phyloP scores from a whole-genome alignment of 306 rosid genomes.

The Citrullus mucosospermus region DNA sequence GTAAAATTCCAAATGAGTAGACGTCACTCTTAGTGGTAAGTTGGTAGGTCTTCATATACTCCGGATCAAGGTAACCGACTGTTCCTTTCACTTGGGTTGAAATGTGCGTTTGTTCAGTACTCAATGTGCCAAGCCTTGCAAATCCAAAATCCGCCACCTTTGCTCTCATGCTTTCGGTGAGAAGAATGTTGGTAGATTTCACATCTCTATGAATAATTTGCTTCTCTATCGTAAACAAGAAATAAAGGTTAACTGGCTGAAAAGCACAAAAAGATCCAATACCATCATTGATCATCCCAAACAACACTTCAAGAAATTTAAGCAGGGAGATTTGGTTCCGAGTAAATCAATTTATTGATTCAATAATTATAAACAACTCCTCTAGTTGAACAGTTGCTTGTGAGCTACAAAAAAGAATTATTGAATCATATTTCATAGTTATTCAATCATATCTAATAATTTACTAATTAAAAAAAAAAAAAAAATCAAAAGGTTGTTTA shows the following conservation, averaged over 20 bases:
- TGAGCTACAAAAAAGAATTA: background rate
- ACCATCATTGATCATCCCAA: background rate
- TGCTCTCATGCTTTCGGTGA: conserved; percentile 92
- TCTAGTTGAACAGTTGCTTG: background rate
- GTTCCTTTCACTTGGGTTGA: conserved; percentile 99
- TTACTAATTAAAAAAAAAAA: background rate
- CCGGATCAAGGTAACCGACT: conserved; percentile 97
- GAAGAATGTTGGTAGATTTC: conserved; percentile 93
- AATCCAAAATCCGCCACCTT: conserved; percentile 98
- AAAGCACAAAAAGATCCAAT: conserved; percentile 15
- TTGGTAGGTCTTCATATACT: conserved; percentile 89
- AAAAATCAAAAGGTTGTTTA: background rate
- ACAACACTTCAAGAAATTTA: background rate
- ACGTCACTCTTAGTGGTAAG: conserved; percentile 95
- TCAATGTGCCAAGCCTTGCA: conserved; percentile 80
- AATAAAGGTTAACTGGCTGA: background rate
- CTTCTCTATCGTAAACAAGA: conserved; percentile 52
- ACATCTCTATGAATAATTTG: conserved; percentile 94
- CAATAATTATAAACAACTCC: background rate
- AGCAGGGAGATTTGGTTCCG: background rate
- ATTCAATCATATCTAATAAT: background rate
- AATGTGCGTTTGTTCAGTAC: conserved; percentile 66
- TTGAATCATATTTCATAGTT: background rate
- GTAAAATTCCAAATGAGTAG: conserved; percentile 88
- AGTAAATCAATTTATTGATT: background rate